Percentiles rank a stretch among this genome's conserved stretches.
These are phyloP conservation scores for Sedum album DNA, from an alignment of 164 flowering plant genomes.

Conservation along the genomic window DNA sequence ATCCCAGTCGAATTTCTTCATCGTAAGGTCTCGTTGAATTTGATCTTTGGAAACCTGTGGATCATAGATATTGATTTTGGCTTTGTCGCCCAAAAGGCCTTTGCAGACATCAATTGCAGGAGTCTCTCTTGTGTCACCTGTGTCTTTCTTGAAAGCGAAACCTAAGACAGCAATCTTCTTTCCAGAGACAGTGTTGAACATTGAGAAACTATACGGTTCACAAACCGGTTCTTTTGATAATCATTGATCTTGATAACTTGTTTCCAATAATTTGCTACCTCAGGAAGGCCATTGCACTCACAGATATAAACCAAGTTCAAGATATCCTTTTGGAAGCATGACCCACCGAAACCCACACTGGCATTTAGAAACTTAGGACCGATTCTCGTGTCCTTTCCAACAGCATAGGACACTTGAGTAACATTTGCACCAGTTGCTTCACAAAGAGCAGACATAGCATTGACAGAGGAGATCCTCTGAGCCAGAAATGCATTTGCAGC, in stretches of 20 bases:
- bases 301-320: too few relatives aligned
- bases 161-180: constrained; percentile 58
- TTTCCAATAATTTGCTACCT: too few relatives aligned
- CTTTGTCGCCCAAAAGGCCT: constrained; percentile 53
- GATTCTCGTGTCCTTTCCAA: too few relatives aligned
- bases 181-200: too few relatives aligned
- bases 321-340: too few relatives aligned
- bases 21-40: constrained; percentile 52
- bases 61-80: constrained; percentile 44
- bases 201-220: constrained; percentile 45
- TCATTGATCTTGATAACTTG: too few relatives aligned
- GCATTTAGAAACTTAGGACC: constrained; percentile 12
- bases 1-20: too few relatives aligned
- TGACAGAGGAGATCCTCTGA: too few relatives aligned
- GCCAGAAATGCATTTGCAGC: constrained; percentile 17
- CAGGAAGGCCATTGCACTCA: too few relatives aligned
- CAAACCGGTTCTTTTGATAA: constrained; percentile 41
- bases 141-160: too few relatives aligned
- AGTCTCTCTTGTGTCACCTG: too few relatives aligned
- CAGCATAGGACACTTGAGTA: constrained; percentile 9
- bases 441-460: too few relatives aligned
- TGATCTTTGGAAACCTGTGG: constrained; percentile 57
- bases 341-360: constrained; percentile 14
- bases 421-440: constrained; percentile 13
- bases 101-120: constrained; percentile 63